Evolutionary conservation across 2,329 filamentous ascomycete genomes (phyloP), one percentile per base, ranked within the genome.

Genomic region (Cadophora malorum): DNA sequence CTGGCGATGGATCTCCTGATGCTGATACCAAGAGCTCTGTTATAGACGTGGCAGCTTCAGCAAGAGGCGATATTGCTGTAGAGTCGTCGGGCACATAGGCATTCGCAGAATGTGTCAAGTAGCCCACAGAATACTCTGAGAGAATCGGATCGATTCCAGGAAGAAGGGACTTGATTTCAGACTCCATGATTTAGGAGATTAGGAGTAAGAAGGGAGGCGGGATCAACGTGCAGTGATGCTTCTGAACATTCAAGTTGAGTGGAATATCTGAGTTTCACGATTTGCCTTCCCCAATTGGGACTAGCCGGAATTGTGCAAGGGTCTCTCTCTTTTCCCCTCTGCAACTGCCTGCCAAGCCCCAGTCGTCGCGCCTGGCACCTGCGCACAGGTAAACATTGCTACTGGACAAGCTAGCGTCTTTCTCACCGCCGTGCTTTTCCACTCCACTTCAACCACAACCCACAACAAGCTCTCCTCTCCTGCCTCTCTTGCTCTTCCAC

Each of bases 61-160:
- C 86, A 68, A 99, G 83, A 12, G 94, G 94, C 4, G 92, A 93
- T 66, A 86, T 82, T n/a, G 83, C 89, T 71, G 87, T 84, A 49
- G 87, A 78, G 71, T 96, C 93, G 71, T 96, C 94, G 63, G 90
- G 88, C 69, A 89, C 85, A 84, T 92, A 97, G 63, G 91, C 85
- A 72, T 90, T 94, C 59, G 94, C 96, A 60, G 96, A 96, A 84
- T 99, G 95, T 76, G 90, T 94, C 74, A 99, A 85, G 79, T 98
- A 99, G 67, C 96, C 96, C 72, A 93, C 92, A 53, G 94, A 96
- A 81, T 97, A 97, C 81, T 97, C 92, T 60, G 93, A 94, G 73
- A 97, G 84, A 71, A 97, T 86, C 68, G 91, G 92, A 81, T 97
- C 94, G 74, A 97, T 92, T 77, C 91, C 91, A 70, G 94, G 94